Base-by-base conservation (phyloP, 495 filamentous ascomycete genomes). In the Xylaria grammica region DNA sequence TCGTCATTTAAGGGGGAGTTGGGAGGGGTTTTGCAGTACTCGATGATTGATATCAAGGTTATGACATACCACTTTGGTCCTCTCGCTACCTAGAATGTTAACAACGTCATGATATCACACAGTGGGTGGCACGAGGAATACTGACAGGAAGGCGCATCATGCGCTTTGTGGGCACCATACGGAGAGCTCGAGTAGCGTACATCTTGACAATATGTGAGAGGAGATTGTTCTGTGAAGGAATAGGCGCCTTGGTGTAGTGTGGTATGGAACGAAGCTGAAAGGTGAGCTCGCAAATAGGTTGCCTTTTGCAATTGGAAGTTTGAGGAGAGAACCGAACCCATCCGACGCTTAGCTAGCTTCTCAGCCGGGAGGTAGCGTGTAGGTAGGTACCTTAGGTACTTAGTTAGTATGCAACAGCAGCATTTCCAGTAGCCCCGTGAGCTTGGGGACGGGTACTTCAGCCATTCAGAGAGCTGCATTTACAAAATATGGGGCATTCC, bases 91-190 rank as follows among this genome's bases (percentile, higher is more conserved):
- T 63, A 70, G 49, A 63, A 53, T 36, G 56, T 69, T 62, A 69
- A 53, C 19, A 72, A 66, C 67, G 68, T 72, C 72, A 74, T 70
- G 62, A 63, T 11, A 59, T 50, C 48, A 46, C 52, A 59, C 19
- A 60, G 49, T 49, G 63, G 26, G n/a, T 32, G 46, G 22, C 34
- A 42, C 26, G 64, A 27, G 53, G 26, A 48, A 42, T 55, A 84
- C 91, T 78, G 86, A 97, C 95, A 67, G 94, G 94, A 75, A 93
- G 75, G 77, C 82, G 83, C 84, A 89, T 89, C 84, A 91, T 84
- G 71, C 86, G 84, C 75, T 82, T 72, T 30, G 87, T 86, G 50
- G 85, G 81, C 74, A 87, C 83, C 78, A 79, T 80, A 65, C 80
- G 77, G 67, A 85, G 70, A 74, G 79, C 70, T 69, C 77, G 73